Base-by-base conservation (phyloP, 768 basidiomycete species). In the Amyloporia xantha region DNA sequence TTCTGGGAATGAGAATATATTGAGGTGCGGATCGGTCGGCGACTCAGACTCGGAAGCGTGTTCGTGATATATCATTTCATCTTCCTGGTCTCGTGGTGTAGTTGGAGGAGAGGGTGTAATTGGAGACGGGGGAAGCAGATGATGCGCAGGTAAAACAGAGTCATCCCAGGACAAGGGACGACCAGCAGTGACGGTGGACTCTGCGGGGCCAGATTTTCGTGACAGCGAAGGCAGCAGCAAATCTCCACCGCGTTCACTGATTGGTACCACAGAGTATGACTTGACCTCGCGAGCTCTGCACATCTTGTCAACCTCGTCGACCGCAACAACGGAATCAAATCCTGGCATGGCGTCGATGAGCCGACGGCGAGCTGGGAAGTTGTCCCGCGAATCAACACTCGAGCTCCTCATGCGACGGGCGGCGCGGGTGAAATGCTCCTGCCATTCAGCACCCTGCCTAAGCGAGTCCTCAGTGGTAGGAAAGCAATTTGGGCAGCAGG, bases 401-500 rank as follows among this genome's bases (percentile, higher is more conserved):
- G 48, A 45, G 50, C 62, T 61, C 23, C 64, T 52, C 39, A 57
- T 78, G 38, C 83, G 71, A 24, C 71, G 69, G 3, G 86, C 86
- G 5, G 77, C 80, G 27, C 73, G 73, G 2, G 82, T 73, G 60
- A 85, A 88, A 57, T 69, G 76, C 57, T 79, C 81, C 48, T 76
- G 63, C 82, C 82, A 86, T 1, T 71, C 62, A 19, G 77, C 76
- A 26, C 81, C 83, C 54, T 77, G 68, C 36, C 70, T 62, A 30
- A 77, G 58, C 42, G 71, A 76, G 47, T 77, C 71, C 38, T 88
- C 86, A 2, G 78, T 82, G 50, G 72, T 71, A 28, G 65, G 61
- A 35, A 77, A 72, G 59, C 87, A 90, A 39, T 79, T 74, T 7
- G 72, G 62, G 57, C 87, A 90, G 63, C 87, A 90, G 11, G 79